Conservation (phyloP, 2,329 filamentous ascomycete genomes). For the Pseudocercospora fijiensis region DNA sequence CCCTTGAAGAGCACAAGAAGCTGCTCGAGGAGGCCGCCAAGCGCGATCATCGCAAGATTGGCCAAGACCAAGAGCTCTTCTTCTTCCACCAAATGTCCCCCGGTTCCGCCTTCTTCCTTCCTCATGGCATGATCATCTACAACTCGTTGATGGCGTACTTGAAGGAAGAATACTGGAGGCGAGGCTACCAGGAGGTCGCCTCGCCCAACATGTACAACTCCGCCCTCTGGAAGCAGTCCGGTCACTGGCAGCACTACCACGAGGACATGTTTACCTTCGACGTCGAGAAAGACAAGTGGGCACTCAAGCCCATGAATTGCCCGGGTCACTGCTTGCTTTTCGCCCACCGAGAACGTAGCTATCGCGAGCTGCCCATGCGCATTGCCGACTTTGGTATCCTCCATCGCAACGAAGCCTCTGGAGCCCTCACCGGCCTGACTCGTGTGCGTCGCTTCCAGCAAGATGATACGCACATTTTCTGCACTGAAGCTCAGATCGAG, state of each 20-base stretch:
- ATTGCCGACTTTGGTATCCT: constrained; percentile 95
- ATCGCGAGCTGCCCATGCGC: constrained; percentile 84
- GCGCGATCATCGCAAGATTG: constrained; percentile 90
- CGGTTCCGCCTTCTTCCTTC: constrained; percentile 75
- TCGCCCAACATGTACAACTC: constrained; percentile 97
- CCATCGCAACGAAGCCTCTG: constrained; percentile 92
- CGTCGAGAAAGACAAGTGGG: constrained; percentile 79
- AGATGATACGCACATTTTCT: constrained; percentile 96
- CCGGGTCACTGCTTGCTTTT: constrained; percentile 92
- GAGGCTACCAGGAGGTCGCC: constrained; percentile 92
- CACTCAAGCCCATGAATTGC: constrained; percentile 97
- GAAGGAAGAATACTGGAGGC: constrained; percentile 83
- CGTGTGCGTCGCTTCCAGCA: constrained; percentile 92
- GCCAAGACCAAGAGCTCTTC: constrained; percentile 93
- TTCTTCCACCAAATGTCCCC: constrained; percentile 96
- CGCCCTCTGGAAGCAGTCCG: constrained; percentile 88
- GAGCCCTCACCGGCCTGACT: constrained; percentile 85
- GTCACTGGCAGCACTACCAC: constrained; percentile 90
- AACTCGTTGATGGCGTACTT: constrained; percentile 82
- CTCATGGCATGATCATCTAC: constrained; percentile 90
- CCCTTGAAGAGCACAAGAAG: constrained; percentile 81
- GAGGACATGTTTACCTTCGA: constrained; percentile 94
- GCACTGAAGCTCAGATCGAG: constrained; percentile 73
- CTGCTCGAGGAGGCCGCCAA: constrained; percentile 98
- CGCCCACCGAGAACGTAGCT: constrained; percentile 76